A percentile compares a stretch with the other conserved stretches of the same genome.
These are phyloP conservation scores for Pythium grandisporangium DNA, from an alignment of 352 stramenopile genomes.

Conservation along the genomic window DNA sequence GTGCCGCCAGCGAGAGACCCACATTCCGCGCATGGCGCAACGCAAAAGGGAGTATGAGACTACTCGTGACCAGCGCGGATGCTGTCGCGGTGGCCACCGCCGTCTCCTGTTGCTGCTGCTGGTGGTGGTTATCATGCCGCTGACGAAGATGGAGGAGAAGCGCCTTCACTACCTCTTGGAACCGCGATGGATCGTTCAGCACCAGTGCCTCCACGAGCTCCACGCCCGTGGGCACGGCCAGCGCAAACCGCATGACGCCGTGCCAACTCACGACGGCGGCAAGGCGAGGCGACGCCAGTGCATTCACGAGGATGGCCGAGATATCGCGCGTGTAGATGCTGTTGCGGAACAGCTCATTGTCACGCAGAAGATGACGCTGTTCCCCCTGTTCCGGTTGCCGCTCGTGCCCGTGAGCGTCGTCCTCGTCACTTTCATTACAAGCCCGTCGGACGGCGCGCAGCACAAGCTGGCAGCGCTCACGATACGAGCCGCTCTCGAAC, in stretches of 20 bases:
- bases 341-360: conserved; percentile 40
- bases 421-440: no score
- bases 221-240: conserved; percentile 28
- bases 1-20: conserved; percentile 20
- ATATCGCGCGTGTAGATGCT: conserved; percentile 51
- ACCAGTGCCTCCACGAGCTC: conserved; percentile 31
- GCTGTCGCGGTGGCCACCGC: conserved; percentile 8
- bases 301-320: conserved; percentile 33
- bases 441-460: no score
- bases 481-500: conserved; percentile 30
- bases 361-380: no score
- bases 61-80: conserved; percentile 2
- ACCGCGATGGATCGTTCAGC: conserved; percentile 34
- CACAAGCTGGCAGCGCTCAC: conserved; percentile 24
- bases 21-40: conserved; percentile 10
- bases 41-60: conserved; percentile 7
- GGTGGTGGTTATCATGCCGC: conserved; percentile 2
- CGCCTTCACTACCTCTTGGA: conserved; percentile 24
- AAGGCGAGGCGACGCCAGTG: conserved; percentile 12
- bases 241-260: conserved; percentile 8
- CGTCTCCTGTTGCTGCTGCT: conserved; percentile 22
- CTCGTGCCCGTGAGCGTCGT: conserved; percentile 9
- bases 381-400: no score
- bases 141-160: not conserved
- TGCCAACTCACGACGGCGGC: not conserved